Evolutionary conservation across 257 asterid species (phyloP).

Genomic region (Penstemon barbatus): DNA sequence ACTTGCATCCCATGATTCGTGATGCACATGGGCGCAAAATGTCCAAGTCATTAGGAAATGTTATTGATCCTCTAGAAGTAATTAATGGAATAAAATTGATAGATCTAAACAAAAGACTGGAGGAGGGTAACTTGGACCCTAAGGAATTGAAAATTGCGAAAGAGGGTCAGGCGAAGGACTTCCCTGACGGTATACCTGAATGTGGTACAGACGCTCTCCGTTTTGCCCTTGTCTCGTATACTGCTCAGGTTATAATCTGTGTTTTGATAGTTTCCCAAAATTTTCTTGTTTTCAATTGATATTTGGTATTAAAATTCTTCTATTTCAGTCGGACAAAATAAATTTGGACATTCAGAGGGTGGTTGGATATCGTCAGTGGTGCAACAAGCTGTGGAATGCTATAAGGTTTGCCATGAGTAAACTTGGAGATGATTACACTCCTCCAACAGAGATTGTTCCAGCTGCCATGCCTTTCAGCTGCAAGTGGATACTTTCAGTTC

Average conservation of each 20-base stretch:
- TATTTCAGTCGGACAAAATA: constrained; percentile 84
- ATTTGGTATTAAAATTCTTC: constrained; percentile 19
- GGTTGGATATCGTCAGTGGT: constrained; percentile 96
- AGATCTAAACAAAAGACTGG: constrained; percentile 85
- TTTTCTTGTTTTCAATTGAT: neutral
- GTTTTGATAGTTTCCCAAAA: constrained; percentile 10
- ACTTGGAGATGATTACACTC: constrained; percentile 85
- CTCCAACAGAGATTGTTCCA: constrained; percentile 59
- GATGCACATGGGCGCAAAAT: constrained; percentile 99
- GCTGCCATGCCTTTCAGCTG: constrained; percentile 82
- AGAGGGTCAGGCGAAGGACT: constrained; percentile 88
- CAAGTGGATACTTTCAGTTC: constrained; percentile 88
- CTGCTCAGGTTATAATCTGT: constrained; percentile 76
- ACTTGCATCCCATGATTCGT: constrained; percentile 93
- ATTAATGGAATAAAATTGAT: constrained; percentile 70
- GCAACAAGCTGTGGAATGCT: constrained; percentile 98
- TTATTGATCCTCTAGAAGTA: constrained; percentile 87
- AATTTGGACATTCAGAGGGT: constrained; percentile 93
- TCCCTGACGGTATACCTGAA: constrained; percentile 87
- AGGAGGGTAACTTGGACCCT: constrained; percentile 89
- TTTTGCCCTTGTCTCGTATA: constrained; percentile 89
- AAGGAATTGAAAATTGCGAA: constrained; percentile 75
- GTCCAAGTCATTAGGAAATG: constrained; percentile 99
- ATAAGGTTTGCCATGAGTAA: constrained; percentile 91
- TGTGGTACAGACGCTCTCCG: constrained; percentile 98